Base-by-base conservation (phyloP, 192 early-diverging fungal genomes). In the Gigaspora rosea region DNA sequence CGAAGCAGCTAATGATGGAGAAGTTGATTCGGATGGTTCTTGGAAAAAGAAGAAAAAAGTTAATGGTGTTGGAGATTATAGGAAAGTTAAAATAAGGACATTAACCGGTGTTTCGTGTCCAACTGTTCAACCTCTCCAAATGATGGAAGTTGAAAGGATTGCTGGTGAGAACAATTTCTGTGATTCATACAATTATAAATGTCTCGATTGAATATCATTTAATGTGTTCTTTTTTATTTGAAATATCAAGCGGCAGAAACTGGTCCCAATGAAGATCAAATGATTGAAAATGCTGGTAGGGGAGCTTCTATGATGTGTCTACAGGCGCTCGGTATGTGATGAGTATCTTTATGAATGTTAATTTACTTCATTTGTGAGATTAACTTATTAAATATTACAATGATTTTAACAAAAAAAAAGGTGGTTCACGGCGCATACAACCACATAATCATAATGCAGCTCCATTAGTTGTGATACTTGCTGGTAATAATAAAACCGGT, bases 271-370 rank as follows among this genome's bases (percentile, higher is more conserved):
- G 87, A 91, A 4, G 85, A 86, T 56, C 90, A 92, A 75, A 87
- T 92, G 85, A 87, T 93, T 65, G 94, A 95, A 79, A 95, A 94
- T 84, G 94, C 88, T 16, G 94, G 90, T 8, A 85, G 92, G 54
- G 86, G 91, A 32, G 85, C 85, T 13, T 90, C 92, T 27, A 90
- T 90, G 86, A 83, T 94, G 83, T 88, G 86, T 48, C 77, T 95
- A 52, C 91, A 92, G 76, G 88, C 88, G 22, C 77, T 95, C n/a
- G 92, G 84, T 84, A 75, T 58, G 63, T 51, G 8, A 36, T 18
- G 9, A 4, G 52, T 12, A 54, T 5, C 52, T 4, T 9, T 54
- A 0, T 35, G 15, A 41, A 18, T 56, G 36, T 1, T 18, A 18
- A 33, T 20, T 35, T 35, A 16, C 9, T 12, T 0, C 16, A 65